Percentiles rank a stretch among this genome's conserved stretches.
Conservation (phyloP, 1,284 basidiomycete species). For the Microbotryomycetes sp. region DNA sequence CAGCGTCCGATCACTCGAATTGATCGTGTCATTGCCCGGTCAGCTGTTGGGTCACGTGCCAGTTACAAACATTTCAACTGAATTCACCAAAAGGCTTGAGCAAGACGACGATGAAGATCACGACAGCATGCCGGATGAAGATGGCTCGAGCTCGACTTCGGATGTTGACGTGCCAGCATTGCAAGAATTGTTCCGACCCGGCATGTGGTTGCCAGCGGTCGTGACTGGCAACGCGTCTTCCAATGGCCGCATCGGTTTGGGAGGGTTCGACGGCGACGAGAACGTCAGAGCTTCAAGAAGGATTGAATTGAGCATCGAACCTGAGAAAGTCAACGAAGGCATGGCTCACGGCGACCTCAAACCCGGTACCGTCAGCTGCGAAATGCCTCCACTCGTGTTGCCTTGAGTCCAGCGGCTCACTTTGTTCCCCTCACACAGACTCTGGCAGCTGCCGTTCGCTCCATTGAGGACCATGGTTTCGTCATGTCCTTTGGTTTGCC, state of each 20-base stretch:
- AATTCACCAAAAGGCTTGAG: slow-evolving; percentile 63
- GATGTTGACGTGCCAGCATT: slow-evolving; percentile 5
- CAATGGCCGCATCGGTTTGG: slow-evolving; percentile 5
- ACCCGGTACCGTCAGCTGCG: slow-evolving; percentile 57
- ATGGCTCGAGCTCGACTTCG: slow-evolving; percentile 24
- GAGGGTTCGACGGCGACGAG: slow-evolving; percentile 51
- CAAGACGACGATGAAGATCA: slow-evolving; percentile 47
- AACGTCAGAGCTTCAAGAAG: slow-evolving; percentile 61
- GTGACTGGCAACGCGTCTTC: slow-evolving; percentile 50
- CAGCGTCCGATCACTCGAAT: slow-evolving; percentile 78
- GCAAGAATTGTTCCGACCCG: slow-evolving; percentile 57
- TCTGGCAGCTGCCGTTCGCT: slow-evolving; percentile 69
- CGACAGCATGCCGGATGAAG: slow-evolving; percentile 44
- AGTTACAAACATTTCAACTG: slow-evolving; percentile 84
- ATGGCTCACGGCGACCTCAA: slow-evolving; percentile 72
- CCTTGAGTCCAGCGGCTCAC: not conserved
- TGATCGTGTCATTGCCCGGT: slow-evolving; percentile 88
- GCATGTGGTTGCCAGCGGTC: slow-evolving; percentile 77
- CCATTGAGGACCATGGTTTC: slow-evolving; percentile 92
- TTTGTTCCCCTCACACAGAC: slow-evolving; percentile 48
- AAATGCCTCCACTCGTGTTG: not conserved
- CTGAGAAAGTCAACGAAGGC: slow-evolving; percentile 77
- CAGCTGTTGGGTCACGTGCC: slow-evolving; percentile 93
- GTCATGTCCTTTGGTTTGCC: slow-evolving; percentile 75
- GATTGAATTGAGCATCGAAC: slow-evolving; percentile 82